Base-by-base conservation (phyloP, 345 rosid species). In the Euphorbia pulcherrima region DNA sequence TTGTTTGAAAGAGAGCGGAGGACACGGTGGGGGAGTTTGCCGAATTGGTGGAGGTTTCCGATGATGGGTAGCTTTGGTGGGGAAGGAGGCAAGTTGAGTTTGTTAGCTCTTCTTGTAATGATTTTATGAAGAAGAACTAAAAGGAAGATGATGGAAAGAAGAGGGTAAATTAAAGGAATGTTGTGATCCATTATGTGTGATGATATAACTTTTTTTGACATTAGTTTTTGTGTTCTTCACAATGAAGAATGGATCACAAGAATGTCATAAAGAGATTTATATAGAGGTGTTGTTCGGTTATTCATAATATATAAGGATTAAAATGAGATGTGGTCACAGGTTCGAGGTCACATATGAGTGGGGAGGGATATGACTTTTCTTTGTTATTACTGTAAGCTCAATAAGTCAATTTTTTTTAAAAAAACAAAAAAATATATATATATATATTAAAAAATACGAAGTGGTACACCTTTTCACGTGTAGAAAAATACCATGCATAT, bases 11-110 rank as follows among this genome's bases (percentile, higher is more conserved):
- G 68, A 9, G 54, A 26, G 20, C 26, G 65, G 48, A 73, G n/a
- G 6, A 55, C 28, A 7, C 71, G 68, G n/a, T 70, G 75, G 14
- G 68, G 77, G 4, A 60, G 69, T 29, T 6, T 47, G 28, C 74
- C 69, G 8, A 69, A 37, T 23, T 61, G 69, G 68, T 77, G 74
- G 18, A 77, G 61, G 65, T 77, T 73, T 6, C 81, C 81, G 4
- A 73, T 69, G 39, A 73, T 4, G 0, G 77, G 81, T 23, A 73
- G 23, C 52, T 39, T 73, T 13, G 65, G 46, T 53, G 74, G 77
- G 35, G 65, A 60, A 52, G 80, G 80, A 64, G 72, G 80, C 11
- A 61, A 35, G 0, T 72, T 77, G 27, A 39, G 74, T 13, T 53
- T 54, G 18, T 17, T 51, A 50, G 39, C 65, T 27, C 63, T 26